Percentiles rank a stretch among this genome's conserved stretches.
phyloP scores from a whole-genome alignment of 371 early-diverging fungal genomes.

The Mucor circinelloides region DNA sequence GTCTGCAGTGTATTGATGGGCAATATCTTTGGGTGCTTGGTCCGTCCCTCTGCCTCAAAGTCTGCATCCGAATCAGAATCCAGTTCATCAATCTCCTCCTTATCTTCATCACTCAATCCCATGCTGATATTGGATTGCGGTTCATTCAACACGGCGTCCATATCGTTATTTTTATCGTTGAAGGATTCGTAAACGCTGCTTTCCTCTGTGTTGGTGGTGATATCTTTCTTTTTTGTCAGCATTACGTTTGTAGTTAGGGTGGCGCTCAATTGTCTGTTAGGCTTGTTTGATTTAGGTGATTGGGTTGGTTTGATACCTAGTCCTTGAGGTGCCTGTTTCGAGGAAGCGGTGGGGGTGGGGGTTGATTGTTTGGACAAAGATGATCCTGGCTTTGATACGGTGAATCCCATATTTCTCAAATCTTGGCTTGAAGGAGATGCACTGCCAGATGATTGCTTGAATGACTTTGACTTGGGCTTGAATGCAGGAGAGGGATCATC shows the following conservation, averaged over 20 bases:
- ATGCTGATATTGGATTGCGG: not conserved
- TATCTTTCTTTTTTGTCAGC: not conserved
- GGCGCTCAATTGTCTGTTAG: no score
- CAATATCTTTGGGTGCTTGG: no score
- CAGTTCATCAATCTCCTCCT: conserved; percentile 5
- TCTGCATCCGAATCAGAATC: conserved; percentile 5
- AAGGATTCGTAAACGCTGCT: not conserved
- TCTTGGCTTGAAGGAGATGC: not conserved
- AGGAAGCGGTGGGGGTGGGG: no score
- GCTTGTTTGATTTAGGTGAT: not conserved
- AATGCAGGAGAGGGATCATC: not conserved
- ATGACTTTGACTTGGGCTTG: not conserved
- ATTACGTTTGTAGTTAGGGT: not conserved
- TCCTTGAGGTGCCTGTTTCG: not conserved
- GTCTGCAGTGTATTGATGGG: no score
- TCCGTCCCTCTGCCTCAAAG: no score
- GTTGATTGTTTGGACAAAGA: not conserved
- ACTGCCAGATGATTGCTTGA: not conserved
- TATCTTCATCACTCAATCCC: not conserved
- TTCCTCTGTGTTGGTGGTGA: not conserved
- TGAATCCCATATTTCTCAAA: not conserved
- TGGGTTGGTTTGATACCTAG: not conserved
- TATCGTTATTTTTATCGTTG: not conserved
- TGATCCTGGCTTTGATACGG: not conserved
- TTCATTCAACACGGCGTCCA: not conserved